phyloP scores from a whole-genome alignment of 2,329 filamentous ascomycete genomes.

The Aspergillus pseudoviridinutans region DNA sequence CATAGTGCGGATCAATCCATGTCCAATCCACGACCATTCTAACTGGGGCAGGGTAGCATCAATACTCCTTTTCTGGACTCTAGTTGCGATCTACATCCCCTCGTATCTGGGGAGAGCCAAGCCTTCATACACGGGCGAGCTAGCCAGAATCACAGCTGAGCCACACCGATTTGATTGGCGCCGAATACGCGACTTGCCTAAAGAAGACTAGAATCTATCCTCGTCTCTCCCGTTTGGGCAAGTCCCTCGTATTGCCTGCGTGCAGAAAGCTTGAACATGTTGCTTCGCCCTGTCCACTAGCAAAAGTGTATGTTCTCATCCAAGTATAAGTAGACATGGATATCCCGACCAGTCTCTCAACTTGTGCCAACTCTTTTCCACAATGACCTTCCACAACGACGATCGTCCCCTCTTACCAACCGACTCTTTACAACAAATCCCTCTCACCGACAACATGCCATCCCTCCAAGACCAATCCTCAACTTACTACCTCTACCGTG shows the following conservation, averaged over 20 bases:
- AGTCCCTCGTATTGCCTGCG: neutral
- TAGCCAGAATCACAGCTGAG: no score
- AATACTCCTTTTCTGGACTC: no score
- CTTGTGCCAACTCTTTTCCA: no score
- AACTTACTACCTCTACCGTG: constrained; percentile 11
- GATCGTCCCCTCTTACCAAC: neutral
- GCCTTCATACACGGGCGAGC: no score
- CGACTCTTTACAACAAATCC: neutral
- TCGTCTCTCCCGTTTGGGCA: neutral
- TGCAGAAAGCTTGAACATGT: no score
- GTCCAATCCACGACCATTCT: no score
- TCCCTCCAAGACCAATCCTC: neutral
- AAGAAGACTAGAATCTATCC: neutral
- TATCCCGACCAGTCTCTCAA: neutral
- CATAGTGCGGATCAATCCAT: no score
- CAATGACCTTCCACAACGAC: no score
- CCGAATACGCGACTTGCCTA: neutral
- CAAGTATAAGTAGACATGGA: neutral
- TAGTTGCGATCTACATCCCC: no score
- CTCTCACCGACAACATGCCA: neutral
- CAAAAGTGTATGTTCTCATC: neutral
- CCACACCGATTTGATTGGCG: neutral
- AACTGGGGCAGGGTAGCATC: no score
- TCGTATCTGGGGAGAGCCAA: no score
- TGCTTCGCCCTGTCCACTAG: neutral